Conservation (phyloP, 176 grass and related monocot genomes). For the Alloteropsis semialata region DNA sequence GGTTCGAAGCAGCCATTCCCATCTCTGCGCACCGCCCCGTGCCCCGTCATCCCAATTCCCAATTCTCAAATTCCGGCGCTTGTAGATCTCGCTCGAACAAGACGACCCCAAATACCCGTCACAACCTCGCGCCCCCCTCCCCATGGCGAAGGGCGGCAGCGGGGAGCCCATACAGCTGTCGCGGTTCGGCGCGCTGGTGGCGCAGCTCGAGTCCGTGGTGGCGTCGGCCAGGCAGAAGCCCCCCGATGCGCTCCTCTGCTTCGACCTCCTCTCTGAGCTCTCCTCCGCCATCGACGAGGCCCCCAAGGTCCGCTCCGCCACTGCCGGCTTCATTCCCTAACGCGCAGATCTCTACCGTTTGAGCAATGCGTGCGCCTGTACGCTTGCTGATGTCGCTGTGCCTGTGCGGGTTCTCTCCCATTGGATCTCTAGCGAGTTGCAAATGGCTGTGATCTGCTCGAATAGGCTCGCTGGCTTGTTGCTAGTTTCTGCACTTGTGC, state of each 20-base stretch:
- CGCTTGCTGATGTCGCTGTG: not conserved
- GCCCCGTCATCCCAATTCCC: too few relatives aligned
- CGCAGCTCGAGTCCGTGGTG: conserved; percentile 90
- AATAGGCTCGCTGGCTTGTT: not conserved
- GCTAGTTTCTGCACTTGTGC: not conserved
- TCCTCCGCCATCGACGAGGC: conserved; percentile 78
- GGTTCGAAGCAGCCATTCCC: too few relatives aligned
- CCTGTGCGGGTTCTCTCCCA: not conserved
- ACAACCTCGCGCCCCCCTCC: not conserved
- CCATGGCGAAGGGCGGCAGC: conserved; percentile 69
- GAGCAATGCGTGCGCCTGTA: conserved; percentile 10
- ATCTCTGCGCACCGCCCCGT: too few relatives aligned
- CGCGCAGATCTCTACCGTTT: conserved; percentile 5
- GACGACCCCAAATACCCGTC: conserved; percentile 12
- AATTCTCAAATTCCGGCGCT: not conserved
- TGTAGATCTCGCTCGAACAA: conserved; percentile 27
- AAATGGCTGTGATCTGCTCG: conserved; percentile 11
- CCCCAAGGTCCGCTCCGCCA: conserved; percentile 48
- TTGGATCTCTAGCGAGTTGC: not conserved
- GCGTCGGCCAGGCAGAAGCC: conserved; percentile 74
- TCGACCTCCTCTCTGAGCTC: conserved; percentile 98
- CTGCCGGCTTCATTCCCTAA: not conserved
- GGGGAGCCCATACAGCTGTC: conserved; percentile 70
- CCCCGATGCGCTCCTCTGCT: conserved; percentile 86
- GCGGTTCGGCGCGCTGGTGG: conserved; percentile 87